Percentiles rank a stretch among this genome's conserved stretches.
These are phyloP conservation scores for Alternaria triticina DNA, from an alignment of 2,329 filamentous ascomycete genomes.

Conservation along the genomic window DNA sequence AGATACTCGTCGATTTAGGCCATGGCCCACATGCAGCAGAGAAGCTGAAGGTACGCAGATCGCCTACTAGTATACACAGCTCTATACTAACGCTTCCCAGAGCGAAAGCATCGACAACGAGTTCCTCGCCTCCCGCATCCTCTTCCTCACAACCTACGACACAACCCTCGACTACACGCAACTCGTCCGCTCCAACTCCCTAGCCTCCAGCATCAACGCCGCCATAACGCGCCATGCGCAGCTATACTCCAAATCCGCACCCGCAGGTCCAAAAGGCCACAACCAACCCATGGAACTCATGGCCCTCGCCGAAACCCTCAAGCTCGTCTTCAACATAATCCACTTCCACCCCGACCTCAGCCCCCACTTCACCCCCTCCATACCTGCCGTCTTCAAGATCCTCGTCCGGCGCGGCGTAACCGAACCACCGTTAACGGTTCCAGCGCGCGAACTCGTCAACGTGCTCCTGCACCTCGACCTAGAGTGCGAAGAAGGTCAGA, in stretches of 20 bases:
- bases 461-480: conserved; percentile 80
- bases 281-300: conserved; percentile 72
- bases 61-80: too few relatives aligned
- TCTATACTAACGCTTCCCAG: conserved; percentile 38
- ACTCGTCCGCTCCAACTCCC: conserved; percentile 69
- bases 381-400: conserved; percentile 74
- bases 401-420: conserved; percentile 67
- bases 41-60: conserved; percentile 63
- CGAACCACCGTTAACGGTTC: conserved; percentile 72
- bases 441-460: conserved; percentile 77
- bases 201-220: conserved; percentile 71
- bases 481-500: conserved; percentile 52
- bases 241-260: conserved; percentile 48
- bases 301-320: conserved; percentile 83
- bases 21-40: conserved; percentile 72
- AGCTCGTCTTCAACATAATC: conserved; percentile 87
- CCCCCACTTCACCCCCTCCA: conserved; percentile 68
- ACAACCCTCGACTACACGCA: conserved; percentile 70
- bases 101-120: conserved; percentile 81
- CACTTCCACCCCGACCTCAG: conserved; percentile 71
- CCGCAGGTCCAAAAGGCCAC: conserved; percentile 33
- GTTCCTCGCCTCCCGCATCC: conserved; percentile 78
- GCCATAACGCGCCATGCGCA: conserved; percentile 71
- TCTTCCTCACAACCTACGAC: conserved; percentile 81
- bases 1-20: conserved; percentile 74